phyloP scores from a whole-genome alignment of 306 rosid genomes.

The Sindora glabra region DNA sequence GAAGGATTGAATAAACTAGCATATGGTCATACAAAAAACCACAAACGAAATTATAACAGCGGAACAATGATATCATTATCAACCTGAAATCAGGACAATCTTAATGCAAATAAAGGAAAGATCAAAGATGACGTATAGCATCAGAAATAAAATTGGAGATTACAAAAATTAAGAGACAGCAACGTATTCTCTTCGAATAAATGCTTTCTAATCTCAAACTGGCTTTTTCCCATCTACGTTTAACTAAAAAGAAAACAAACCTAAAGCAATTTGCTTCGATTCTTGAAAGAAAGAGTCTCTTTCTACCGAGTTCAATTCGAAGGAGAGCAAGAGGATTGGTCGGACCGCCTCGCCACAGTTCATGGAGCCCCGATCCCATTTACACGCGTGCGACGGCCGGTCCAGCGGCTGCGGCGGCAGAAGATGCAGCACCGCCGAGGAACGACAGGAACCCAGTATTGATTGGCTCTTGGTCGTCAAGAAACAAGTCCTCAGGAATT shows the following conservation, averaged over 20 bases:
- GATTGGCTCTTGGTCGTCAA: conserved; percentile 48
- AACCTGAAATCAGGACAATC: too few relatives aligned
- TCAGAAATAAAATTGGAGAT: background rate
- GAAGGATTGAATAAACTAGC: too few relatives aligned
- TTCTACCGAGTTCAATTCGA: background rate
- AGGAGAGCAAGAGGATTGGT: background rate
- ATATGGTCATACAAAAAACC: too few relatives aligned
- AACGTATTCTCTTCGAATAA: background rate
- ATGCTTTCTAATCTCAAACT: background rate
- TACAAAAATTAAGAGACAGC: background rate
- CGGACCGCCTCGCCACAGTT: conserved; percentile 16
- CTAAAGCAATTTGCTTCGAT: background rate
- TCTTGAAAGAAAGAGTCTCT: background rate
- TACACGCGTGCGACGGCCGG: conserved; percentile 36
- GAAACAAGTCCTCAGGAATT: conserved; percentile 58
- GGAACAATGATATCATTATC: too few relatives aligned
- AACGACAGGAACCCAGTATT: conserved; percentile 54
- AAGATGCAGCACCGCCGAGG: conserved; percentile 47
- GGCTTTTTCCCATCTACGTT: background rate
- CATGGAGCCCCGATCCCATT: background rate
- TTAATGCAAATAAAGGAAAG: too few relatives aligned
- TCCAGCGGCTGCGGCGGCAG: conserved; percentile 35
- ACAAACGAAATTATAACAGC: too few relatives aligned
- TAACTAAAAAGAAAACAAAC: background rate
- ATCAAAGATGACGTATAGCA: too few relatives aligned